These are phyloP conservation scores for Alectoria sarmentosa DNA, from an alignment of 495 filamentous ascomycete species.

Conservation along the genomic window DNA sequence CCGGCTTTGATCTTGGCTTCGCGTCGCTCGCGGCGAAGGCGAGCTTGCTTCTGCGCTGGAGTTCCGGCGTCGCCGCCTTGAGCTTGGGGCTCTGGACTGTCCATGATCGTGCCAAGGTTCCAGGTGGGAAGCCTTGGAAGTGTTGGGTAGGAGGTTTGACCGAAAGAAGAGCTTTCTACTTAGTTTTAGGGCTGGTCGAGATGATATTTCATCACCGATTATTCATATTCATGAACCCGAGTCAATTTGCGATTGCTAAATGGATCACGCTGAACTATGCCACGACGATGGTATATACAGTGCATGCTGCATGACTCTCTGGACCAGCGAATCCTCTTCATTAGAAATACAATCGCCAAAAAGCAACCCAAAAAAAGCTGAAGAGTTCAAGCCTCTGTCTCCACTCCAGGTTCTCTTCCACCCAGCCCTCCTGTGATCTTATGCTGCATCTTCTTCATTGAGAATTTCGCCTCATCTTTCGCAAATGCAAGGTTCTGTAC, in stretches of 20 bases:
- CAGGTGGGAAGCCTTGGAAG: neutral
- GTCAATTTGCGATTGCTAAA: neutral
- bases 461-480: slow-evolving; percentile 46
- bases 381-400: slow-evolving; percentile 42
- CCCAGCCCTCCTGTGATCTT: slow-evolving; percentile 42
- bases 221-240: neutral
- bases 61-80: slow-evolving; percentile 32
- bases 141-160: neutral
- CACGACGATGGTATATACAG: neutral
- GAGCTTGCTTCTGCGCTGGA: slow-evolving; percentile 61
- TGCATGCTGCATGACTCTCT: neutral
- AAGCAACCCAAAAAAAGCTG: neutral
- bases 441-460: slow-evolving; percentile 40
- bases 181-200: neutral
- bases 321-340: neutral
- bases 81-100: slow-evolving; percentile 5
- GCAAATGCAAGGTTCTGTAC: slow-evolving; percentile 42
- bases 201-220: neutral
- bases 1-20: slow-evolving; percentile 85
- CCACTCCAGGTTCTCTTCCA: slow-evolving; percentile 45
- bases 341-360: neutral
- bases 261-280: neutral
- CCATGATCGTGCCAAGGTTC: neutral
- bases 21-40: slow-evolving; percentile 79
- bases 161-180: neutral